Evolutionary conservation across 129 eudicot species (phyloP).

Genomic region (Artemisia argyi): DNA sequence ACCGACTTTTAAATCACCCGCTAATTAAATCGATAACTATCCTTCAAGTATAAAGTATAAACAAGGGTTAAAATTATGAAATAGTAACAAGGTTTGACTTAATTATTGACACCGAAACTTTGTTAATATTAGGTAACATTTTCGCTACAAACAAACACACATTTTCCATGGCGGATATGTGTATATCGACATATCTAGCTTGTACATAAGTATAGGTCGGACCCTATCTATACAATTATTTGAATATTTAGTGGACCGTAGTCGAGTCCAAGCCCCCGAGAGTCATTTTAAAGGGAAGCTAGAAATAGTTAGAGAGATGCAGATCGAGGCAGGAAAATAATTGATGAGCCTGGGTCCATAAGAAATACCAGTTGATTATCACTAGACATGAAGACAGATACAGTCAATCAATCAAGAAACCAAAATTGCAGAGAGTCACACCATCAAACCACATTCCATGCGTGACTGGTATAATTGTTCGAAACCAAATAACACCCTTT

Average conservation of each 20-base stretch:
- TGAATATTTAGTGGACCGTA: not conserved
- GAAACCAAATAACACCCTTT: slow-evolving; percentile 12
- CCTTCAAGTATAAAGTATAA: not conserved
- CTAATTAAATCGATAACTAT: not conserved
- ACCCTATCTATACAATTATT: slow-evolving; percentile 3
- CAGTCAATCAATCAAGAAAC: slow-evolving; percentile 23
- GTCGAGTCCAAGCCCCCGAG: not conserved
- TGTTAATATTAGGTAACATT: too few relatives aligned
- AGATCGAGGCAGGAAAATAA: slow-evolving; percentile 23
- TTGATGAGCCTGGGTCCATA: slow-evolving; percentile 36
- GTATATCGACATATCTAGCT: not conserved
- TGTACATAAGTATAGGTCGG: not conserved
- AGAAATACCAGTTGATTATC: slow-evolving; percentile 17
- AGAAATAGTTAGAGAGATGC: not conserved
- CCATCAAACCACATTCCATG: slow-evolving; percentile 28
- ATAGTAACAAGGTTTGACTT: too few relatives aligned
- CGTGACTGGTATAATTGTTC: slow-evolving; percentile 33
- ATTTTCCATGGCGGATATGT: not conserved
- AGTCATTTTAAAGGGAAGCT: not conserved
- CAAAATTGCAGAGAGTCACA: not conserved
- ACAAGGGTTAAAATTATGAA: too few relatives aligned
- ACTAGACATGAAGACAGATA: slow-evolving; percentile 21
- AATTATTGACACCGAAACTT: too few relatives aligned
- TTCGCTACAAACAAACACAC: not conserved
- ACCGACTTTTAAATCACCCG: too few relatives aligned